A percentile compares a stretch with the other conserved stretches of the same genome.
phyloP scores from a whole-genome alignment of 2,329 filamentous ascomycete genomes.

The Furcasterigmium sp. region DNA sequence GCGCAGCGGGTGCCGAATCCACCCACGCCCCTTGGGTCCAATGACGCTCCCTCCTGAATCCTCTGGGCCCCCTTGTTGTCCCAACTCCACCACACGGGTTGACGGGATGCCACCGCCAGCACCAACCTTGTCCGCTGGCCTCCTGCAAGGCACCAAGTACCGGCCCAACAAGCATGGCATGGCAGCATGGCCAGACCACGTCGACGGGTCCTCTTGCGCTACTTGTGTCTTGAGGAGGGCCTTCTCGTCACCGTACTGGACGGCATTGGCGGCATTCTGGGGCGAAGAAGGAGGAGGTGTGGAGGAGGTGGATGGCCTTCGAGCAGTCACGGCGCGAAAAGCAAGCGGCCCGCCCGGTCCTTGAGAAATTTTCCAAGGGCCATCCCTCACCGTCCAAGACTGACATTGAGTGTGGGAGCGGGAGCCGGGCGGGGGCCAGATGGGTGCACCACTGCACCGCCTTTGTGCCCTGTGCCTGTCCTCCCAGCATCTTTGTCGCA shows the following conservation, averaged over 20 bases:
- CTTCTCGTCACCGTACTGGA: no score
- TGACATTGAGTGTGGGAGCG: background rate
- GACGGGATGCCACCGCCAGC: background rate
- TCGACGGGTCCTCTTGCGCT: no score
- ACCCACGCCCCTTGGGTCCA: background rate
- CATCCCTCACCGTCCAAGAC: background rate
- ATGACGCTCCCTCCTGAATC: background rate
- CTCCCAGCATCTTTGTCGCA: background rate
- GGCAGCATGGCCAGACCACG: no score
- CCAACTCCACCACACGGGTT: background rate
- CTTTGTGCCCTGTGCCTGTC: background rate
- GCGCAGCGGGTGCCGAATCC: background rate
- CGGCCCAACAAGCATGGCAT: background rate
- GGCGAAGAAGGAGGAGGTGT: no score
- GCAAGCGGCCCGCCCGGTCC: background rate
- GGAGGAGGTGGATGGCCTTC: no score
- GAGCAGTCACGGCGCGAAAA: background rate
- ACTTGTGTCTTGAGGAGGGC: no score
- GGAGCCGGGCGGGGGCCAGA: background rate
- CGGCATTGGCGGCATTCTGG: no score
- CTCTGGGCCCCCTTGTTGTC: background rate
- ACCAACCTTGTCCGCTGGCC: background rate
- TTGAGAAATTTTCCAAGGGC: background rate
- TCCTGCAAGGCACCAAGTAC: slow-evolving; percentile 1
- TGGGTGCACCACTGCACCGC: no score